Evolutionary conservation across 2,329 filamentous ascomycete genomes (phyloP).

Genomic region (Fusarium pininemorale): DNA sequence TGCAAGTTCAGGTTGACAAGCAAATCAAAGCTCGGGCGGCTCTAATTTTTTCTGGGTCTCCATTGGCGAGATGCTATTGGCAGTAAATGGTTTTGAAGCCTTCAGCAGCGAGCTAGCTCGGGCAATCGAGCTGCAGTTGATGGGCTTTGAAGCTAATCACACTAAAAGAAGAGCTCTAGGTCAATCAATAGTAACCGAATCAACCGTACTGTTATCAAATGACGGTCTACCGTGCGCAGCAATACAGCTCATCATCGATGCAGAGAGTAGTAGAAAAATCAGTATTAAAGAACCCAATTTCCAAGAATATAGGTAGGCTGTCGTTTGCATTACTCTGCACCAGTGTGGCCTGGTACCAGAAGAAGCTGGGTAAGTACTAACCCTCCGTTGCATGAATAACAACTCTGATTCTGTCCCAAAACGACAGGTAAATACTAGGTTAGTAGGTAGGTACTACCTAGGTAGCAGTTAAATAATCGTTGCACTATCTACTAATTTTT

Average conservation of each 20-base stretch:
- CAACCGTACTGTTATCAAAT: neutral
- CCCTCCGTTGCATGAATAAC: neutral
- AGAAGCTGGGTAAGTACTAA: neutral
- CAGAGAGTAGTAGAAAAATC: neutral
- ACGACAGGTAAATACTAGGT: neutral
- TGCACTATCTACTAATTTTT: neutral
- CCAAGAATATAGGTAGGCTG: neutral
- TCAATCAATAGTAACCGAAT: neutral
- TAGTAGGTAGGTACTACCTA: no score
- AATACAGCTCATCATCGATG: neutral
- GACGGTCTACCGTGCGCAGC: neutral
- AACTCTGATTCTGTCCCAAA: neutral
- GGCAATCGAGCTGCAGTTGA: conserved; percentile 4
- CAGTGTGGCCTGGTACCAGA: neutral
- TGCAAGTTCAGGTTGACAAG: conserved; percentile 19
- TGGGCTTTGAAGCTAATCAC: conserved; percentile 15
- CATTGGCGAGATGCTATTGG: conserved; percentile 12
- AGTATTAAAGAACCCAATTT: neutral
- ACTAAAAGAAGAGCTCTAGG: conserved; percentile 11
- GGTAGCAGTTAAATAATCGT: neutral
- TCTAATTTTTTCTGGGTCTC: conserved; percentile 26
- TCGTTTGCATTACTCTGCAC: neutral
- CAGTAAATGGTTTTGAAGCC: neutral
- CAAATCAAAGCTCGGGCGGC: conserved; percentile 16
- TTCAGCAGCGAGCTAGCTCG: neutral